Evolutionary conservation across 2,329 filamentous ascomycete species (phyloP).

Genomic region (Botrytis hyacinthi): DNA sequence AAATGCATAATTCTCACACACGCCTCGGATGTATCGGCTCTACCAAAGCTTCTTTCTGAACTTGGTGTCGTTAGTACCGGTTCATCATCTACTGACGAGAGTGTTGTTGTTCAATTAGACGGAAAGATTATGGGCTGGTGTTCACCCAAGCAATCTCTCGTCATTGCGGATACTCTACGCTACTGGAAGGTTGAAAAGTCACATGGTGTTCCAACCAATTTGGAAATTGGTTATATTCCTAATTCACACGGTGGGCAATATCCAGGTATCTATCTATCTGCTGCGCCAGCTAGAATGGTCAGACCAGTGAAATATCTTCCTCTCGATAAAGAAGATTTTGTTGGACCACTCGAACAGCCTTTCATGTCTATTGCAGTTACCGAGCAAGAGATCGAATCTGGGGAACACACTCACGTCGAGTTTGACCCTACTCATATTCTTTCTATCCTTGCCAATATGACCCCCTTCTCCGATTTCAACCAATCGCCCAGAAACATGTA

Average conservation of each 20-base stretch:
- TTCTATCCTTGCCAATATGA: conserved; percentile 97
- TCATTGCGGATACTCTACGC: conserved; percentile 81
- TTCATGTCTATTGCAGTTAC: conserved; percentile 97
- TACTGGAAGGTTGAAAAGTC: conserved; percentile 94
- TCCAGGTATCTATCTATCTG: conserved; percentile 92
- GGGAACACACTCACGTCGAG: conserved; percentile 89
- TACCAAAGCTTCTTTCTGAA: conserved; percentile 72
- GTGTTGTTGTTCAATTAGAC: conserved; percentile 85
- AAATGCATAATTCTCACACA: conserved; percentile 88
- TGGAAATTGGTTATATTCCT: conserved; percentile 91
- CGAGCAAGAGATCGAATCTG: conserved; percentile 83
- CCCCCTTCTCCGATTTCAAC: conserved; percentile 97
- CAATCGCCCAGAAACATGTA: conserved; percentile 99
- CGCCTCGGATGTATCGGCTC: conserved; percentile 67
- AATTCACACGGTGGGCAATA: conserved; percentile 90
- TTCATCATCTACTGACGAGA: conserved; percentile 77
- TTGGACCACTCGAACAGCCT: conserved; percentile 92
- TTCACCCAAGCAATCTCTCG: conserved; percentile 74
- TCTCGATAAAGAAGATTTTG: conserved; percentile 78
- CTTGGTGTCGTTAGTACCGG: conserved; percentile 76
- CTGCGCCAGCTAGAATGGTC: conserved; percentile 80
- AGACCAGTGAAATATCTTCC: conserved; percentile 90
- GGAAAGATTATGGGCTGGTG: conserved; percentile 90
- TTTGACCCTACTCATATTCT: conserved; percentile 94
- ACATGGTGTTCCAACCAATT: conserved; percentile 73